Evolutionary conservation across 164 flowering plant genomes (phyloP), one percentile per base, ranked within the genome.

Genomic region (Vitis amurensis): DNA sequence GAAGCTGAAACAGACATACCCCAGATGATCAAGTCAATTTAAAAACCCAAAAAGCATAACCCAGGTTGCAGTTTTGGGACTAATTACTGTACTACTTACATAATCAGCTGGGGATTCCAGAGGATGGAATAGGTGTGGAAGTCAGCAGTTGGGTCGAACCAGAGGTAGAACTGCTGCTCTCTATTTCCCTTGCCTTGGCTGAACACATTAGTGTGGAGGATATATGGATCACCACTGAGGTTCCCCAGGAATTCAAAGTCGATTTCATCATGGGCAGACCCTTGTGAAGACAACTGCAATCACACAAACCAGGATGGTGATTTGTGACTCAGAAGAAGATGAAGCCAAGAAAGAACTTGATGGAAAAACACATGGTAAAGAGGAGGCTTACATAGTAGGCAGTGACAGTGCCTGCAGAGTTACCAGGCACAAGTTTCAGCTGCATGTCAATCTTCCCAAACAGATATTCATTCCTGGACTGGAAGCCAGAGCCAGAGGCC

Each of bases 341-440:
- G 44, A 37, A 37, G 44, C 44, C 27, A 23, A 23, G 27, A 23
- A 23, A 23, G 27, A 23, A 23, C 1, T 23, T 23, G 27, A 23
- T 23, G 2, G 27, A 23, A 50, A 50, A 50, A 50, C 53, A 50
- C 53, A 50, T 52, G 55, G n/a, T 9, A 52, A 15, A 52, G 14
- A 11, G n/a, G 13, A 11, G 55, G 56, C 83, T 70, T 71, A 80
- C 83, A 51, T 82, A 85, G 63, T 78, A 85, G 14, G 84, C 72
- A 9, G 88, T 85, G 74, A 84, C 86, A 19, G 88, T 84, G 70
- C 88, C 88, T 1, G 85, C 88, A 16, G 88, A 82, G 79, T 84
- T 78, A 11, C 83, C 82, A 10, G 84, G 74, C 23, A 84, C 88
- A n/a, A 84, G 88, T 68, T 84, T 84, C 70, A 82, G 69, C 59